Conservation (phyloP, 768 basidiomycete genomes). For the Hygrophorus pudorinus region DNA sequence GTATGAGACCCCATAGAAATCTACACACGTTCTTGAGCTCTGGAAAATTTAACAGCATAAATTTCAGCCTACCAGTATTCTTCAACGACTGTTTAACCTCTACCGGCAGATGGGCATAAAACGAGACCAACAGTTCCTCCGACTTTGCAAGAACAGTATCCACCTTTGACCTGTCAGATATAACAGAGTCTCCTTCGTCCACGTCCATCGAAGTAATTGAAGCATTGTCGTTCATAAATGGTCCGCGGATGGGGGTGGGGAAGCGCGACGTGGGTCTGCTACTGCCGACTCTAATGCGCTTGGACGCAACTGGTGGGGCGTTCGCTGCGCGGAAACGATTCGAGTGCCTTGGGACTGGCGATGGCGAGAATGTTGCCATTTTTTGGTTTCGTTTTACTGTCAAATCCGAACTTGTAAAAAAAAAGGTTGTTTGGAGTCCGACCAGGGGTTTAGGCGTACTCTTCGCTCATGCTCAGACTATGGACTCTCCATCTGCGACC, state of each 20-base stretch:
- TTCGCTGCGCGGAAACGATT: constrained; percentile 21
- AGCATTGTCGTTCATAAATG: constrained; percentile 24
- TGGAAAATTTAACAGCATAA: constrained; percentile 1
- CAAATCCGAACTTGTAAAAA: no score
- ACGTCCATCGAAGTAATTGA: constrained; percentile 58
- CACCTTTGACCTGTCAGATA: constrained; percentile 26
- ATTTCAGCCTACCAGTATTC: constrained; percentile 45
- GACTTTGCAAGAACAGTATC: constrained; percentile 61
- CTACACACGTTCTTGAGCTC: constrained; percentile 23
- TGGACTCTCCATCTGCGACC: no score
- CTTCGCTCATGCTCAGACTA: no score
- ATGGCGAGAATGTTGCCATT: constrained; percentile 56
- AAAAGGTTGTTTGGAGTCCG: no score
- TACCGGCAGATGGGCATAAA: constrained; percentile 61
- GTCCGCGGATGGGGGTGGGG: constrained; percentile 28
- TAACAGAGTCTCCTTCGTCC: constrained; percentile 38
- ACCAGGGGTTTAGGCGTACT: no score
- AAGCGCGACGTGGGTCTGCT: constrained; percentile 29
- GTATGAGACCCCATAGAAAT: constrained; percentile 59
- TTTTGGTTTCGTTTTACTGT: constrained; percentile 1
- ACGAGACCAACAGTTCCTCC: constrained; percentile 54
- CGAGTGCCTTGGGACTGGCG: constrained; percentile 50
- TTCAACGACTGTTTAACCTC: constrained; percentile 67
- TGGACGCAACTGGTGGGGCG: constrained; percentile 23
- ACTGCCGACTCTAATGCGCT: constrained; percentile 18